Evolutionary conservation across 306 rosid species (phyloP).

Genomic region (Fragaria ananassa): DNA sequence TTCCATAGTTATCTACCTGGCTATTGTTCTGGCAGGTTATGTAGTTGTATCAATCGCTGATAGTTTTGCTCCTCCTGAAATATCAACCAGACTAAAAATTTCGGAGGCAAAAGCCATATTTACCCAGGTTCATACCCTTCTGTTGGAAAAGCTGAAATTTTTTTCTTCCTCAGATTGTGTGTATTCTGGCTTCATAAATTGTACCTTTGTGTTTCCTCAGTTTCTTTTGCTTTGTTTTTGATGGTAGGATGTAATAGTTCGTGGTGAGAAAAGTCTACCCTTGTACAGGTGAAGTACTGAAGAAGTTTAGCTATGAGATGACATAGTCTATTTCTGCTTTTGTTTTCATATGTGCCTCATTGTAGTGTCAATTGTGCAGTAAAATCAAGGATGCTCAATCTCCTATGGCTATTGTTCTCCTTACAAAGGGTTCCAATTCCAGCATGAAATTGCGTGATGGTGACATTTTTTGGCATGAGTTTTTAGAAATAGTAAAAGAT

Average conservation of each 20-base stretch:
- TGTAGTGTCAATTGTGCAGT: slow-evolving; percentile 58
- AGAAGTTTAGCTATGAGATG: slow-evolving; percentile 18
- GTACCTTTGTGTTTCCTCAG: slow-evolving; percentile 8
- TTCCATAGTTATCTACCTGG: slow-evolving; percentile 84
- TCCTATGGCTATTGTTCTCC: slow-evolving; percentile 74
- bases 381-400: slow-evolving; percentile 78
- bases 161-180: neutral
- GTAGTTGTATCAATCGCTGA: slow-evolving; percentile 94
- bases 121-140: slow-evolving; percentile 67
- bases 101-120: slow-evolving; percentile 83
- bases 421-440: slow-evolving; percentile 48
- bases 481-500: slow-evolving; percentile 55
- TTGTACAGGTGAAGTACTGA: slow-evolving; percentile 70
- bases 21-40: slow-evolving; percentile 78
- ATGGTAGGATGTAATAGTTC: slow-evolving; percentile 73
- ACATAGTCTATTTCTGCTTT: slow-evolving; percentile 15
- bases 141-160: neutral
- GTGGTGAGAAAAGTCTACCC: slow-evolving; percentile 80
- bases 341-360: slow-evolving; percentile 27
- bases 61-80: slow-evolving; percentile 90
- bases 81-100: slow-evolving; percentile 76
- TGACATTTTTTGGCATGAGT: slow-evolving; percentile 77
- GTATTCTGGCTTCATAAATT: neutral
- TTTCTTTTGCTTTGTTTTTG: slow-evolving; percentile 8
- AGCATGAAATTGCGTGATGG: slow-evolving; percentile 65